Conservation (phyloP, 305 asterid species). For the Salvia sclarea region DNA sequence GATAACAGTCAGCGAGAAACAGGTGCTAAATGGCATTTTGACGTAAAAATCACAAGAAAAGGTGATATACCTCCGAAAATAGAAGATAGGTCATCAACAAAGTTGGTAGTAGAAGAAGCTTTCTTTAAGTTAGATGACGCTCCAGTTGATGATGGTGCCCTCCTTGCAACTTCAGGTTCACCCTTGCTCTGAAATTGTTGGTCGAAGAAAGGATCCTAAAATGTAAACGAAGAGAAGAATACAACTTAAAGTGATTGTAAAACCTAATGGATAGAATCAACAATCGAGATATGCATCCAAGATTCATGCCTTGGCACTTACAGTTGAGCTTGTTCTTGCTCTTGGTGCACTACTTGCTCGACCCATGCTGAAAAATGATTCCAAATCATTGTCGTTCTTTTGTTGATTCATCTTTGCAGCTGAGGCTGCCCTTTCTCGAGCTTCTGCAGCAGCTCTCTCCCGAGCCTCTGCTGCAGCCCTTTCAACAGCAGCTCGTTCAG, state of each 20-base stretch:
- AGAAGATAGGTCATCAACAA: slow-evolving; percentile 92
- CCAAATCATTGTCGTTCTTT: slow-evolving; percentile 79
- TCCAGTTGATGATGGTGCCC: slow-evolving; percentile 59
- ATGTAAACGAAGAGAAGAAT: slow-evolving; percentile 27
- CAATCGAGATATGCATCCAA: background rate
- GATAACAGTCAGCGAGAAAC: slow-evolving; percentile 30
- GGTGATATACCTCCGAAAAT: slow-evolving; percentile 71
- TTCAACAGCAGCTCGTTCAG: slow-evolving; percentile 82
- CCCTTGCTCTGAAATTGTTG: slow-evolving; percentile 62
- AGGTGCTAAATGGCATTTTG: slow-evolving; percentile 26
- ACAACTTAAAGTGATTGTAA: slow-evolving; percentile 1
- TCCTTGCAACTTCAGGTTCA: slow-evolving; percentile 68
- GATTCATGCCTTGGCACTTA: slow-evolving; percentile 46
- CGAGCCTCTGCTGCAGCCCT: slow-evolving; percentile 96
- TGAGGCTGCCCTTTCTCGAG: slow-evolving; percentile 72
- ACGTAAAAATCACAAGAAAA: slow-evolving; percentile 19
- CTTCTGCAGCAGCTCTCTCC: slow-evolving; percentile 83
- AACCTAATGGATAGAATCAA: slow-evolving; percentile 8
- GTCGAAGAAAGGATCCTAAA: slow-evolving; percentile 73
- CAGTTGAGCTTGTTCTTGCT: slow-evolving; percentile 66
- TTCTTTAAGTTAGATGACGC: slow-evolving; percentile 72
- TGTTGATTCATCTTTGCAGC: slow-evolving; percentile 80
- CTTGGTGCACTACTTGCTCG: slow-evolving; percentile 96
- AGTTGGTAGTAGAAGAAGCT: slow-evolving; percentile 73
- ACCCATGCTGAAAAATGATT: slow-evolving; percentile 81